Evolutionary conservation across 2,329 filamentous ascomycete genomes (phyloP).

Genomic region (Pseudonectria foliicola): DNA sequence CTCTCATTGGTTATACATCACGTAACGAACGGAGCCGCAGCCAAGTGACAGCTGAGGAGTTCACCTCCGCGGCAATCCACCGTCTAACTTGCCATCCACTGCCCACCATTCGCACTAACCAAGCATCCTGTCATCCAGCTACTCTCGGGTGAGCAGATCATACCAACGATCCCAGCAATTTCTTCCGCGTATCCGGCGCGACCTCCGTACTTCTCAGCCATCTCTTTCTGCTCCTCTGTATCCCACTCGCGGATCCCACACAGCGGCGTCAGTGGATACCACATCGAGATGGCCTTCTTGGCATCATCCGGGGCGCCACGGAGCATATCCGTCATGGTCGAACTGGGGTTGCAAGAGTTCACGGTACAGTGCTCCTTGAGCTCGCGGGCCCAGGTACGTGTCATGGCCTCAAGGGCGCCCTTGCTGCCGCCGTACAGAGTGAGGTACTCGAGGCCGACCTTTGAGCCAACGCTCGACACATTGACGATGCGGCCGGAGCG

Average conservation of each 20-base stretch:
- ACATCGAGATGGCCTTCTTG: constrained; percentile 29
- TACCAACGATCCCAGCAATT: constrained; percentile 57
- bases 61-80: too few species aligned
- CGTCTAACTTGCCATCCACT: too few species aligned
- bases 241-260: constrained; percentile 25
- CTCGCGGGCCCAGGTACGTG: constrained; percentile 54
- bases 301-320: constrained; percentile 43
- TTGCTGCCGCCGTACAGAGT: constrained; percentile 57
- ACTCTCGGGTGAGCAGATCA: constrained; percentile 57
- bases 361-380: constrained; percentile 50
- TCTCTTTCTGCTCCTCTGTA: constrained; percentile 20
- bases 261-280: constrained; percentile 44
- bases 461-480: constrained; percentile 46
- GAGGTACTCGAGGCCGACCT: constrained; percentile 45
- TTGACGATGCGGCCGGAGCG: constrained; percentile 52
- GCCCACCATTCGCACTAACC: constrained; percentile 54
- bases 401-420: constrained; percentile 55
- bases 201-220: constrained; percentile 43
- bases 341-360: constrained; percentile 49
- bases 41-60: too few species aligned
- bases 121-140: constrained; percentile 60
- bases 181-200: constrained; percentile 55
- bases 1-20: too few species aligned
- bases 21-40: too few species aligned
- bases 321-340: constrained; percentile 33